Conservation (phyloP, 805 yeast species). For the Brettanomyces custersianus region DNA sequence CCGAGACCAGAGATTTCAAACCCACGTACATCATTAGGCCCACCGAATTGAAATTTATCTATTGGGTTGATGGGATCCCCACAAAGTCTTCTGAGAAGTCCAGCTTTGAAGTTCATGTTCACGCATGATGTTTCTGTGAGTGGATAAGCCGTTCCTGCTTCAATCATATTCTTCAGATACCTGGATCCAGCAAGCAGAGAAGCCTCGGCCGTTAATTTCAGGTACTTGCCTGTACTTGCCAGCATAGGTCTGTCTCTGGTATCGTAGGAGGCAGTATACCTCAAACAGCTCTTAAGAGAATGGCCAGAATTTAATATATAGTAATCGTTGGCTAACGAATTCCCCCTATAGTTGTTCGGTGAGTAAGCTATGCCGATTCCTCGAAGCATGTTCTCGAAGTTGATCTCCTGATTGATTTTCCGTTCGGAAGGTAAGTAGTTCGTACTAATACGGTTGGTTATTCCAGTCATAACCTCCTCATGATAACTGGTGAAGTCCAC, state of each 20-base stretch:
- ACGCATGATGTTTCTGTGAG: slow-evolving; percentile 12
- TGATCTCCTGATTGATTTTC: slow-evolving; percentile 38
- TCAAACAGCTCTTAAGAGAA: slow-evolving; percentile 34
- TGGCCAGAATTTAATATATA: slow-evolving; percentile 34
- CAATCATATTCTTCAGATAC: slow-evolving; percentile 34
- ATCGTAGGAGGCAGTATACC: slow-evolving; percentile 33
- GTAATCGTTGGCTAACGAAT: slow-evolving; percentile 24
- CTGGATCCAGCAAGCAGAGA: slow-evolving; percentile 20
- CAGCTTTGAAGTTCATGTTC: slow-evolving; percentile 19
- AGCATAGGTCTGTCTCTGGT: slow-evolving; percentile 34
- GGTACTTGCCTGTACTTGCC: slow-evolving; percentile 33
- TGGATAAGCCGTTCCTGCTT: slow-evolving; percentile 28
- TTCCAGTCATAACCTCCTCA: slow-evolving; percentile 35
- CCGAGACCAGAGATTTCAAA: slow-evolving; percentile 45
- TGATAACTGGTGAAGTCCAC: slow-evolving; percentile 40
- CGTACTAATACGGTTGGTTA: slow-evolving; percentile 32
- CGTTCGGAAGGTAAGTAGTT: slow-evolving; percentile 22
- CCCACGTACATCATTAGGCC: slow-evolving; percentile 50
- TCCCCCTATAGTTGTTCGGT: slow-evolving; percentile 19
- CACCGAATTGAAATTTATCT: slow-evolving; percentile 50
- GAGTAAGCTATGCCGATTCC: slow-evolving; percentile 21
- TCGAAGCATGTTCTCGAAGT: slow-evolving; percentile 35
- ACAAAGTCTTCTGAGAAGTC: slow-evolving; percentile 15
- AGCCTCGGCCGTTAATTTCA: slow-evolving; percentile 22
- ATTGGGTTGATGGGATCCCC: slow-evolving; percentile 27